These are phyloP conservation scores for Leptoxyphium fumago DNA, from an alignment of 2,329 filamentous ascomycete genomes.

Conservation along the genomic window DNA sequence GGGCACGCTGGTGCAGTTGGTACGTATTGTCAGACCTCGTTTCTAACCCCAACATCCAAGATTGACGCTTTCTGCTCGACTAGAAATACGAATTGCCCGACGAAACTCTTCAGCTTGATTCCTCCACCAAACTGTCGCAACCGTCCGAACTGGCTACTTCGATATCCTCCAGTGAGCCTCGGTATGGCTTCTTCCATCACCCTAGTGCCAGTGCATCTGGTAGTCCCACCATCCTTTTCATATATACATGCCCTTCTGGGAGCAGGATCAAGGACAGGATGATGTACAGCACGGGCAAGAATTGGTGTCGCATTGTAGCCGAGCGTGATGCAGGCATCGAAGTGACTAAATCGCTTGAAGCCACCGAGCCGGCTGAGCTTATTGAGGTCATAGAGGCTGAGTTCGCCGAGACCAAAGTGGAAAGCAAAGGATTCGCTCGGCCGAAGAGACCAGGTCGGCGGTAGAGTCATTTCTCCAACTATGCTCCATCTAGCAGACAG, in stretches of 20 bases:
- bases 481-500: no score
- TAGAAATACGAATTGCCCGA: slow-evolving; percentile 58
- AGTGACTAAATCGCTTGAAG: slow-evolving; percentile 55
- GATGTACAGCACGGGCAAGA: slow-evolving; percentile 53
- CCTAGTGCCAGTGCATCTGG: slow-evolving; percentile 35
- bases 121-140: slow-evolving; percentile 35
- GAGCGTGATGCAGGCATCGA: slow-evolving; percentile 49
- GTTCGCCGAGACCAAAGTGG: slow-evolving; percentile 46
- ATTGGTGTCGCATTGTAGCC: slow-evolving; percentile 47
- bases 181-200: slow-evolving; percentile 66
- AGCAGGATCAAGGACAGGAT: slow-evolving; percentile 71
- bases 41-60: neutral
- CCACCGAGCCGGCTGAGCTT: slow-evolving; percentile 52
- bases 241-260: slow-evolving; percentile 63
- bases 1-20: slow-evolving; percentile 45
- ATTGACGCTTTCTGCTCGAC: neutral
- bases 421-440: slow-evolving; percentile 56
- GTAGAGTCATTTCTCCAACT: slow-evolving; percentile 10
- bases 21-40: slow-evolving; percentile 25
- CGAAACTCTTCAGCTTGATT: slow-evolving; percentile 55
- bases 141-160: slow-evolving; percentile 42
- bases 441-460: slow-evolving; percentile 63
- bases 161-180: slow-evolving; percentile 55
- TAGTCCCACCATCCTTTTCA: slow-evolving; percentile 49
- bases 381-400: slow-evolving; percentile 54